phyloP scores from a whole-genome alignment of 352 stramenopile genomes.

The Bremia lactucae region DNA sequence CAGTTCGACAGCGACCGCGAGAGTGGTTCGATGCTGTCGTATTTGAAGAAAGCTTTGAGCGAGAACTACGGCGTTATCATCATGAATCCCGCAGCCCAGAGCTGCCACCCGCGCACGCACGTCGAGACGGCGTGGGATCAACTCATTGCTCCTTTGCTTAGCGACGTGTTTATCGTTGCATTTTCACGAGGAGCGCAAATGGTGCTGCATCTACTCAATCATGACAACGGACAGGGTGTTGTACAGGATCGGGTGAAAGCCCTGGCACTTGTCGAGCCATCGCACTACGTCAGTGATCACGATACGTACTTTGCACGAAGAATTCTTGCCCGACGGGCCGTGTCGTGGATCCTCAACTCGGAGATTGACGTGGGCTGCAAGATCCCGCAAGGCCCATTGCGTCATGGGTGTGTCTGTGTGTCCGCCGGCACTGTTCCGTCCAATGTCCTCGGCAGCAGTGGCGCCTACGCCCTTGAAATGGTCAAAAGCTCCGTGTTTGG shows the following conservation, averaged over 20 bases:
- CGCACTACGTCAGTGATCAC: slow-evolving; percentile 61
- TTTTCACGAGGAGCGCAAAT: slow-evolving; percentile 69
- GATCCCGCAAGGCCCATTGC: slow-evolving; percentile 54
- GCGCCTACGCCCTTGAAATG: slow-evolving; percentile 69
- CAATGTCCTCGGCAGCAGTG: slow-evolving; percentile 57
- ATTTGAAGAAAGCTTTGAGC: slow-evolving; percentile 66
- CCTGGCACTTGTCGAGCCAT: slow-evolving; percentile 69
- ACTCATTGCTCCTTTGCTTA: slow-evolving; percentile 49
- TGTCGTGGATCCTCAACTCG: slow-evolving; percentile 64
- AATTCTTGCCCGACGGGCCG: slow-evolving; percentile 52
- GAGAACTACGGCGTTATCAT: slow-evolving; percentile 80
- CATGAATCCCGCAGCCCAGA: slow-evolving; percentile 68
- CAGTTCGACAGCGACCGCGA: slow-evolving; percentile 42
- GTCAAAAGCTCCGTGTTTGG: slow-evolving; percentile 81
- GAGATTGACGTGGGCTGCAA: slow-evolving; percentile 68
- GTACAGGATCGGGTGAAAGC: slow-evolving; percentile 78
- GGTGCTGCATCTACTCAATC: slow-evolving; percentile 70
- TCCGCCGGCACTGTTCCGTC: slow-evolving; percentile 61
- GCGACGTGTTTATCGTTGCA: slow-evolving; percentile 67
- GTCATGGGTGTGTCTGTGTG: slow-evolving; percentile 72
- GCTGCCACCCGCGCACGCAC: slow-evolving; percentile 58
- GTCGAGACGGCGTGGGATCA: slow-evolving; percentile 75
- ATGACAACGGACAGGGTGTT: slow-evolving; percentile 67
- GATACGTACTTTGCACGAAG: slow-evolving; percentile 70
- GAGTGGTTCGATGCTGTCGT: slow-evolving; percentile 68